A percentile compares a stretch with the other conserved stretches of the same genome.
phyloP scores from a whole-genome alignment of 306 rosid genomes.

The Castanea mollissima region DNA sequence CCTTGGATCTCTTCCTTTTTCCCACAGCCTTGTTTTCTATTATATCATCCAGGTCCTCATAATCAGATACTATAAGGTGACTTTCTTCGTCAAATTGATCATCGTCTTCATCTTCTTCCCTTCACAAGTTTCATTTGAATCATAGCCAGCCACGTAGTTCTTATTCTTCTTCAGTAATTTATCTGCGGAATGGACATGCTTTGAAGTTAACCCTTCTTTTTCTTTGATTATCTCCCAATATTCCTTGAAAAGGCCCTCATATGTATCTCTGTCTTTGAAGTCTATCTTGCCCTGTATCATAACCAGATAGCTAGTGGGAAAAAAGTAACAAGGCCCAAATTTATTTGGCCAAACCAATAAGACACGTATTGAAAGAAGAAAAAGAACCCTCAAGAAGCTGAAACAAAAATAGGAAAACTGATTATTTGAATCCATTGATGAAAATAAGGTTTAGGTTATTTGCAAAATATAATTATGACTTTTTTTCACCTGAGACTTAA shows the following conservation, averaged over 20 bases:
- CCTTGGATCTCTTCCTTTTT: conserved; percentile 34
- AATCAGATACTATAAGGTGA: conserved; percentile 39
- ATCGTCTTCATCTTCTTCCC: conserved; percentile 24
- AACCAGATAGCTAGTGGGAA: conserved; percentile 16
- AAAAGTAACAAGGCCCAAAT: neutral
- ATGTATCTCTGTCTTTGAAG: conserved; percentile 49
- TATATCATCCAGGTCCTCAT: conserved; percentile 41
- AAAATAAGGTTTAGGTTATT: neutral
- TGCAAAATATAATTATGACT: neutral
- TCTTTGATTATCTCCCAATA: conserved; percentile 50
- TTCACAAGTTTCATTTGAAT: conserved; percentile 28
- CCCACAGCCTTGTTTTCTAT: conserved; percentile 18
- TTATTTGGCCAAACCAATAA: neutral
- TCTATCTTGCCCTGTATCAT: conserved; percentile 51
- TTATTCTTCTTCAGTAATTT: conserved; percentile 36
- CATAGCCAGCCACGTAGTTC: conserved; percentile 25
- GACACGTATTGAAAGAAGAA: conserved; percentile 8
- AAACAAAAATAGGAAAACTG: neutral
- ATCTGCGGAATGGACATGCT: conserved; percentile 30
- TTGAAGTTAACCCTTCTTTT: conserved; percentile 51
- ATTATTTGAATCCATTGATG: neutral
- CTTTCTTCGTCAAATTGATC: conserved; percentile 45
- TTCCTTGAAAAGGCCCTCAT: conserved; percentile 50
- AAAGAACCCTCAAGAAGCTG: neutral
- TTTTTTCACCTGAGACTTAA: neutral